Conservation (phyloP, 164 flowering plant genomes). For the Vitis vinifera region ASM3070453v1 NC_081808.1:21617001-21617500, state of each 20-base stretch:
- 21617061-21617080: too few relatives aligned
- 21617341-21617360: conserved; percentile 90
- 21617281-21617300: conserved; percentile 84
- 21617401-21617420: neutral
- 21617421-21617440: too few relatives aligned
- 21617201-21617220: conserved; percentile 53
- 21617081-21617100: too few relatives aligned
- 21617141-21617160: too few relatives aligned
- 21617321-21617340: conserved; percentile 98
- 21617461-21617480: neutral
- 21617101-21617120: too few relatives aligned
- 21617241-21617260: conserved; percentile 85
- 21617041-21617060: too few relatives aligned
- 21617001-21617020: too few relatives aligned
- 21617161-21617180: too few relatives aligned
- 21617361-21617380: conserved; percentile 69
- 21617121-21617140: too few relatives aligned
- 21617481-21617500: conserved; percentile 1
- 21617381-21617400: conserved; percentile 31
- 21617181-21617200: neutral
- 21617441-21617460: too few relatives aligned
- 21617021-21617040: too few relatives aligned
- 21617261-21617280: conserved; percentile 93
- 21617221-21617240: conserved; percentile 92
- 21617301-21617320: conserved; percentile 94